Evolutionary conservation across 768 basidiomycete species (phyloP).

Genomic region (Mycena capillaripes): DNA sequence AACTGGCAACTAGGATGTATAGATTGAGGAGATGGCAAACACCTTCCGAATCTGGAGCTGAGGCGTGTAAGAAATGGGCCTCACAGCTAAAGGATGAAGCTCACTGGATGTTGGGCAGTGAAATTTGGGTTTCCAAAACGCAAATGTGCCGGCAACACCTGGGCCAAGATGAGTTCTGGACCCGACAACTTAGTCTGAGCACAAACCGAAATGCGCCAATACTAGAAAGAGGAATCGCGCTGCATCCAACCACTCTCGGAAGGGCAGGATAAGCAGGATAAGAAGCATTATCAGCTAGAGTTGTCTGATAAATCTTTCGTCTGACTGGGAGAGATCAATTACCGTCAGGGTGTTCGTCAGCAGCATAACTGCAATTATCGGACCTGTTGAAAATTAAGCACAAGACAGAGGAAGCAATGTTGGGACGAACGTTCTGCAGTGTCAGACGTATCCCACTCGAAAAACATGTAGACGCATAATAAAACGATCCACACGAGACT

Average conservation of each 20-base stretch:
- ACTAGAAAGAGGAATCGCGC: slow-evolving; percentile 64
- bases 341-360: slow-evolving; percentile 54
- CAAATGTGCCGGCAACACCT: slow-evolving; percentile 62
- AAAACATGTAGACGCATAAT: slow-evolving; percentile 60
- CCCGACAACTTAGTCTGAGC: neutral
- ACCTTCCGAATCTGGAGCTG: slow-evolving; percentile 56
- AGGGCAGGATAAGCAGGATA: slow-evolving; percentile 43
- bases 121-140: slow-evolving; percentile 57
- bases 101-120: slow-evolving; percentile 60
- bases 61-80: neutral
- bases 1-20: slow-evolving; percentile 65
- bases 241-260: slow-evolving; percentile 68
- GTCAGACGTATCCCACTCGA: slow-evolving; percentile 62
- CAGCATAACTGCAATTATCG: slow-evolving; percentile 62
- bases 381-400: slow-evolving; percentile 46
- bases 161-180: neutral
- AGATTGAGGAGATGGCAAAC: slow-evolving; percentile 64
- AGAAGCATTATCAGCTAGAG: slow-evolving; percentile 49
- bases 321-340: too few relatives aligned
- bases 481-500: slow-evolving; percentile 65
- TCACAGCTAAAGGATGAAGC: slow-evolving; percentile 3
- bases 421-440: slow-evolving; percentile 58
- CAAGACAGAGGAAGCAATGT: neutral
- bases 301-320: too few relatives aligned
- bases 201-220: slow-evolving; percentile 59